Evolutionary conservation across 2,329 filamentous ascomycete genomes (phyloP).

Genomic region (Cyanodermella asteris): DNA sequence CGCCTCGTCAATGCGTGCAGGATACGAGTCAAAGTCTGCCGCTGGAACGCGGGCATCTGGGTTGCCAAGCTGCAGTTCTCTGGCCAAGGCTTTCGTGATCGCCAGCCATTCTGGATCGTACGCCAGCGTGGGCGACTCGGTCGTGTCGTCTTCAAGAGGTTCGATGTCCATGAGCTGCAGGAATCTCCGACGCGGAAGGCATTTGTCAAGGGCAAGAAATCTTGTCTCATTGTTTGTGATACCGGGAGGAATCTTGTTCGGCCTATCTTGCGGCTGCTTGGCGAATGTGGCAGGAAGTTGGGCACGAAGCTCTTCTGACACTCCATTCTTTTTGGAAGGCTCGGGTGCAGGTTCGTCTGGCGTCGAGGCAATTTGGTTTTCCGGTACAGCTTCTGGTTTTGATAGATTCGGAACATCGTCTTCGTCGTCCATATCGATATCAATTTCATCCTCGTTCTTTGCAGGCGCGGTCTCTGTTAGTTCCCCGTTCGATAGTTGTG

Average conservation of each 20-base stretch:
- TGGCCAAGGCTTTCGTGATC: slow-evolving; percentile 64
- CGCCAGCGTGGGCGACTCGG: slow-evolving; percentile 26
- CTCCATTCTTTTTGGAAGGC: slow-evolving; percentile 5
- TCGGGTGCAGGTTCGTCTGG: not conserved
- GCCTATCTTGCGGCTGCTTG: too few relatives aligned
- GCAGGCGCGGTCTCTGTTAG: slow-evolving; percentile 7
- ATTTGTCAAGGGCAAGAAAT: slow-evolving; percentile 87
- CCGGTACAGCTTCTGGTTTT: not conserved
- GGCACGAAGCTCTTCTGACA: slow-evolving; percentile 45
- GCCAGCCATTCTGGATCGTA: slow-evolving; percentile 95
- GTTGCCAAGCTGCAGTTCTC: slow-evolving; percentile 41
- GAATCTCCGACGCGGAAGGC: slow-evolving; percentile 56
- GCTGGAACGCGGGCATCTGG: slow-evolving; percentile 28
- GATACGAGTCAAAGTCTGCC: slow-evolving; percentile 47
- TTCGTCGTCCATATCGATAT: slow-evolving; percentile 33
- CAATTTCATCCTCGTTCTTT: slow-evolving; percentile 48
- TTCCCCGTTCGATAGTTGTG: not conserved
- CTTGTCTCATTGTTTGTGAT: slow-evolving; percentile 62
- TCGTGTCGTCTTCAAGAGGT: slow-evolving; percentile 15
- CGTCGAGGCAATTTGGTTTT: not conserved
- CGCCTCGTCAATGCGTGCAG: slow-evolving; percentile 43
- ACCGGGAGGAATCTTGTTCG: slow-evolving; percentile 34
- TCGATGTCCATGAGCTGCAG: slow-evolving; percentile 53
- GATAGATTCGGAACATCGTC: slow-evolving; percentile 3
- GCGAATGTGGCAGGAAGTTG: slow-evolving; percentile 60